Evolutionary conservation across 1,139 yeast species (phyloP), one percentile per base, ranked within the genome.

Genomic region (Suhomyces guaymorum): DNA sequence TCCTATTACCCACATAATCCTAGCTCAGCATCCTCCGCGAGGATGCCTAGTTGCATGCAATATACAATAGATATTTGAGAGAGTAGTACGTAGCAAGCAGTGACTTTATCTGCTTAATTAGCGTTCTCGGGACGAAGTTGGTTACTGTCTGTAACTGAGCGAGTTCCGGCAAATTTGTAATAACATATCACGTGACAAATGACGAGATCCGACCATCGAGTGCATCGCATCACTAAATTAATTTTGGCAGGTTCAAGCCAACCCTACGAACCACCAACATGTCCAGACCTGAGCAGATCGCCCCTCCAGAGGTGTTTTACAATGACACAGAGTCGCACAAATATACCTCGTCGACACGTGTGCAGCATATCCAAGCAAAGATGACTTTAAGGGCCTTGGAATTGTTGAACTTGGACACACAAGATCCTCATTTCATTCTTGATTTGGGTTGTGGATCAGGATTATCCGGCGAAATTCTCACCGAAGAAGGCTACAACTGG

Each of bases 401-500:
- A 51, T 70, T 94, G 26, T 66, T 92, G 41, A 87, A 89, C 57
- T 64, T 92, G 32, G 68, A 66, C 32, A 75, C 78, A 11, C 76
- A 79, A 1, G 63, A 70, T 25, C 84, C 88, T 36, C 85, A 82
- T 42, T 83, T 82, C 51, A 59, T 92, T 9, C 75, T 92, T 19
- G 99, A 92, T 72, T 74, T 92, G 29, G 99, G 99, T 11, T 90
- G 98, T 68, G 99, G 99, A 7, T 88, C 97, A 0, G 98, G 99
- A 0, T 73, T 92, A 21, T 83, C 95, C 22, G 98, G 98, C 2
- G 97, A 92, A 57, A 92, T 92, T 17, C 66, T 92, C 35, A 80
- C 94, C 0, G 96, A 92, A 55, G 97, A 92, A 59, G 96, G 96
- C 4, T 96, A 88, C 55, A 70, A 81, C 41, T 92, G 98, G 98